These are phyloP conservation scores for Phalaenopsis aphrodite DNA, from an alignment of 106 monocot genomes.

Conservation along the genomic window DNA sequence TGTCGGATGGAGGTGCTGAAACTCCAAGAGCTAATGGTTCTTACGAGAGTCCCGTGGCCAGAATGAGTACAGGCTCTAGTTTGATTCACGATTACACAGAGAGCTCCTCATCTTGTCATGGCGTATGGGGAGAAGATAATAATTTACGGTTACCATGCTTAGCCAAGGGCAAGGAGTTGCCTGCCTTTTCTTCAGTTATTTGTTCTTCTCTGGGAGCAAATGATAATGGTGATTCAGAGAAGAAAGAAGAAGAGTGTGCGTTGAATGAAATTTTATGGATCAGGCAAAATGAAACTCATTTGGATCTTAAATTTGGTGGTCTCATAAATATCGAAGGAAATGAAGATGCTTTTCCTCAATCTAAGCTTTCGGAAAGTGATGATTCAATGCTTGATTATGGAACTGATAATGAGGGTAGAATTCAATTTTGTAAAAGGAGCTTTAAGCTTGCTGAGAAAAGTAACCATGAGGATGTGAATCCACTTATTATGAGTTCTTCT, in stretches of 20 bases:
- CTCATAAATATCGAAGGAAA: slow-evolving; percentile 2
- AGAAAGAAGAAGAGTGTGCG: no score
- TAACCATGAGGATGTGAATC: slow-evolving; percentile 9
- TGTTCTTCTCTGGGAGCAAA: not conserved
- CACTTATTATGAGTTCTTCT: slow-evolving; percentile 34
- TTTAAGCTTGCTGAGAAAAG: not conserved
- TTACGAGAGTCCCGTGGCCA: slow-evolving; percentile 3
- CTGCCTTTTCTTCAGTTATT: not conserved
- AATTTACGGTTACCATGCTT: not conserved
- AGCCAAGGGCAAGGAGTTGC: not conserved
- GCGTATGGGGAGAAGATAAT: not conserved
- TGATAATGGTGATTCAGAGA: not conserved
- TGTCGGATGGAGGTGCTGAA: slow-evolving; percentile 1
- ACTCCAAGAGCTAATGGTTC: slow-evolving; percentile 1
- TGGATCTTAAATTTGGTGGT: not conserved
- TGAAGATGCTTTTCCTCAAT: not conserved
- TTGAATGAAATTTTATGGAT: not conserved
- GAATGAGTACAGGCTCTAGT: not conserved
- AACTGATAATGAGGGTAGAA: slow-evolving; percentile 21
- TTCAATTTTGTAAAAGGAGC: not conserved
- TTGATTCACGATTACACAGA: not conserved
- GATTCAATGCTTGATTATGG: slow-evolving; percentile 32
- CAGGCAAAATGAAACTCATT: not conserved
- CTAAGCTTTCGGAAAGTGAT: slow-evolving; percentile 18
- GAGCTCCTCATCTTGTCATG: not conserved